Conservation (phyloP, 1,284 basidiomycete species). For the Malassezia nana region DNA sequence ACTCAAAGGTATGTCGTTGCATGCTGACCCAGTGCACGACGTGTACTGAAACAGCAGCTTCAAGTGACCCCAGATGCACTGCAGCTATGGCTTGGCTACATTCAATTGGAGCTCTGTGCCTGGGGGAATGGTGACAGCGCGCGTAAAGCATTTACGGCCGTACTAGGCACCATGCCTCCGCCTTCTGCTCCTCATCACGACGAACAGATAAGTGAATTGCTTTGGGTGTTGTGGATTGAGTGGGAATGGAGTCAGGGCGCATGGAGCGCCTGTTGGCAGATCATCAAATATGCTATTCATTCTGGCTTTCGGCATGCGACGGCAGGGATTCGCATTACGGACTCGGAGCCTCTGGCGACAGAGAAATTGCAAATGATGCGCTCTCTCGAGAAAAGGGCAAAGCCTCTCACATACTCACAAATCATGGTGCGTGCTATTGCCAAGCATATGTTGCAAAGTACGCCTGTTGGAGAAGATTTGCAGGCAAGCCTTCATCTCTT, state of each 20-base stretch:
- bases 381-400: not conserved
- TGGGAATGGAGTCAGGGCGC: not conserved
- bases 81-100: constrained; percentile 13
- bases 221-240: constrained; percentile 14
- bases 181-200: too few species aligned
- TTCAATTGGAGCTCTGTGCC: constrained; percentile 6
- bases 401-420: not conserved
- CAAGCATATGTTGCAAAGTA: constrained; percentile 1
- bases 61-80: not conserved
- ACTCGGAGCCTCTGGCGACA: not conserved
- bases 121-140: constrained; percentile 1
- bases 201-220: too few species aligned
- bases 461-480: constrained; percentile 1
- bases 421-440: not conserved
- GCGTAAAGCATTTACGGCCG: not conserved
- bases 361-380: constrained; percentile 10
- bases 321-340: not conserved
- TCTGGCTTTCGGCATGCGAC: not conserved
- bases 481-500: not conserved
- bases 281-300: not conserved
- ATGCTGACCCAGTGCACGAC: not conserved
- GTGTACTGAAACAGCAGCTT: constrained; percentile 1
- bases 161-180: too few species aligned
- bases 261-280: not conserved
- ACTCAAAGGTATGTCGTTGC: not conserved